Evolutionary conservation across 2,329 filamentous ascomycete genomes (phyloP), one percentile per base, ranked within the genome.

Genomic region (Chrysoporthe austroafricana): DNA sequence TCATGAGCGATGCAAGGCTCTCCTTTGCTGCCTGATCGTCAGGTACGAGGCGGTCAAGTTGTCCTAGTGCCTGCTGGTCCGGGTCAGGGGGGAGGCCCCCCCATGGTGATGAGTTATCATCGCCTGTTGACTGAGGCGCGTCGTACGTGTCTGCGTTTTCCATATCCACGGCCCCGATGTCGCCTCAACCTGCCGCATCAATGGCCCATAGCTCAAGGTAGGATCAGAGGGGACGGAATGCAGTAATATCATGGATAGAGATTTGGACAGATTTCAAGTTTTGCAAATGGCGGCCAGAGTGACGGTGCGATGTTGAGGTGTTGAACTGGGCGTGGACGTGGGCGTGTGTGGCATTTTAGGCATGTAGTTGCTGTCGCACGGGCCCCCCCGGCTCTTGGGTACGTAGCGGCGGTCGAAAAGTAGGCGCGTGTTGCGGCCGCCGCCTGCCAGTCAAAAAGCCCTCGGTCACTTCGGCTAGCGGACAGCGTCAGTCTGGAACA

Each of bases 291-390:
- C 16, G 36, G 39, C 57, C 21, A 26, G 57, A 43, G 9, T 16
- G 42, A 60, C 36, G 36, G 57, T 60, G 57, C 57, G 57, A 13
- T 60, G 57, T 60, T 60, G 57, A 43, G 57, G 42, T 43, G 57
- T 60, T 14, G 57, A 34, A 39, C 44, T 43, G 36, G 39, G 8
- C 21, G 36, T 61, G 59, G 59, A 61, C 59, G 59, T 46, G 59
- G 43, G 59, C 59, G 32, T 61, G 57, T 61, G 58, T 61, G 42
- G 59, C 43, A 61, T 46, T 46, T 61, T 61, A 46, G 59, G 43
- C 59, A 36, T 61, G 59, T 48, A 61, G 59, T 61, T 26, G 42
- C 43, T 48, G 59, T 61, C 42, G 59, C 59, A 61, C 59, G 59
- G 59, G 43, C 59, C 59, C n/a, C 57, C 39, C 39, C 32, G 57